A percentile compares a stretch with the other conserved stretches of the same genome.
Evolutionary conservation across 2,329 filamentous ascomycete species (phyloP).

Genomic region (Cercospora nicotianae): DNA sequence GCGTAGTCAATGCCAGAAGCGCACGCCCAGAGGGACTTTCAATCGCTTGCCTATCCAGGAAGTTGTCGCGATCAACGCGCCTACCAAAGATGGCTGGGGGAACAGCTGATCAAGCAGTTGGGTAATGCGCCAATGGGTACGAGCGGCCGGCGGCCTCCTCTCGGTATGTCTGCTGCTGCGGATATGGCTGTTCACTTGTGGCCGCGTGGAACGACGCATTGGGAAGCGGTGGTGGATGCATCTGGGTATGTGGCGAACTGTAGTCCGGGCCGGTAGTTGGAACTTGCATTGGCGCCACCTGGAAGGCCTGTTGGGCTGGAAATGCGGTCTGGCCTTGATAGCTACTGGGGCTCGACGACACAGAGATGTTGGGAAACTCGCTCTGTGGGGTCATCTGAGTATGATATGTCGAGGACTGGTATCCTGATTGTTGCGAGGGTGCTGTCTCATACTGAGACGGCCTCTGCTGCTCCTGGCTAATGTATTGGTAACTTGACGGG

Average conservation of each 20-base stretch:
- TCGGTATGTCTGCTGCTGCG: slow-evolving; percentile 27
- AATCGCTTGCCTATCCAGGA: background rate
- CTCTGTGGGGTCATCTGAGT: slow-evolving; percentile 25
- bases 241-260: slow-evolving; percentile 29
- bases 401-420: slow-evolving; percentile 25
- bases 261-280: slow-evolving; percentile 25
- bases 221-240: slow-evolving; percentile 32
- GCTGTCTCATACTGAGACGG: slow-evolving; percentile 31
- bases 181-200: slow-evolving; percentile 28
- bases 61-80: background rate
- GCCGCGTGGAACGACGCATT: slow-evolving; percentile 26
- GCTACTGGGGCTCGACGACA: slow-evolving; percentile 28
- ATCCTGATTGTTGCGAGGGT: slow-evolving; percentile 23
- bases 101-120: slow-evolving; percentile 23
- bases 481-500: slow-evolving; percentile 30
- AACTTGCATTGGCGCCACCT: slow-evolving; percentile 30
- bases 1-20: background rate
- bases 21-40: background rate
- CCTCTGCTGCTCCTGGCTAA: slow-evolving; percentile 27
- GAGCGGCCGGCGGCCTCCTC: slow-evolving; percentile 27
- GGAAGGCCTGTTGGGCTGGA: slow-evolving; percentile 22
- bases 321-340: slow-evolving; percentile 26
- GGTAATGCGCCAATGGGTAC: slow-evolving; percentile 32
- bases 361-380: slow-evolving; percentile 31
- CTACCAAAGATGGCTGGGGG: background rate